Percentiles rank a stretch among this genome's conserved stretches.
phyloP scores from a whole-genome alignment of 768 basidiomycete species.

The Crucibulum laeve region DNA sequence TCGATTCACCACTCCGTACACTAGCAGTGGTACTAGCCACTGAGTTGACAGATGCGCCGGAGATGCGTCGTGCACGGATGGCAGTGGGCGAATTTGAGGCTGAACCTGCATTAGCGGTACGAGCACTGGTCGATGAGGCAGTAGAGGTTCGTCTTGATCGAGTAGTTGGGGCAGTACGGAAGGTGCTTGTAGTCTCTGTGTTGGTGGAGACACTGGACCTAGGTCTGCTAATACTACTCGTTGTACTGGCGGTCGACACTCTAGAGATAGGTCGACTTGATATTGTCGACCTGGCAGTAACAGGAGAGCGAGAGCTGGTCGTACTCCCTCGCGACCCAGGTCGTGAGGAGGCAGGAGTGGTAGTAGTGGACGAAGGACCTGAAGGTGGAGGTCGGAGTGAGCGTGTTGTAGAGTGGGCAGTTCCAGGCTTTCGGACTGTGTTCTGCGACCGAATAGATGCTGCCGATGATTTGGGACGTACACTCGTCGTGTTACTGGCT shows the following conservation, averaged over 20 bases:
- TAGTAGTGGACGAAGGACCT: too few species aligned
- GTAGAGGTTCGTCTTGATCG: conserved; percentile 27
- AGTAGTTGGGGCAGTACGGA: conserved; percentile 32
- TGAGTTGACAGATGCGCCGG: conserved; percentile 18
- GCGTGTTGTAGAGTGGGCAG: conserved; percentile 11
- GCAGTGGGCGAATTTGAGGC: conserved; percentile 9
- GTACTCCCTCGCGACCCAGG: conserved; percentile 23
- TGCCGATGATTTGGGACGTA: conserved; percentile 24
- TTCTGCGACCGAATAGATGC: conserved; percentile 29
- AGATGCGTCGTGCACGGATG: conserved; percentile 18
- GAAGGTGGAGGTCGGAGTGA: conserved; percentile 12
- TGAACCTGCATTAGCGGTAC: conserved; percentile 10
- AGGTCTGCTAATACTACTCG: conserved; percentile 4
- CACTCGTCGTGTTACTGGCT: conserved; percentile 4
- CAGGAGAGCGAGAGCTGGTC: conserved; percentile 8
- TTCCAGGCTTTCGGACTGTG: conserved; percentile 19
- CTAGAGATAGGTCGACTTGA: neutral
- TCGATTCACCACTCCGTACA: neutral
- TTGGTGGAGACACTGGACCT: conserved; percentile 14
- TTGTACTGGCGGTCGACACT: neutral
- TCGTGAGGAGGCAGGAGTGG: conserved; percentile 9
- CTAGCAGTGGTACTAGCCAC: conserved; percentile 16
- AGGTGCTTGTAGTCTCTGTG: conserved; percentile 22
- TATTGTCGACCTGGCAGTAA: conserved; percentile 1
- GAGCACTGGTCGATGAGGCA: conserved; percentile 19